phyloP scores from a whole-genome alignment of 768 basidiomycete species.

The Crucibulum laeve region DNA sequence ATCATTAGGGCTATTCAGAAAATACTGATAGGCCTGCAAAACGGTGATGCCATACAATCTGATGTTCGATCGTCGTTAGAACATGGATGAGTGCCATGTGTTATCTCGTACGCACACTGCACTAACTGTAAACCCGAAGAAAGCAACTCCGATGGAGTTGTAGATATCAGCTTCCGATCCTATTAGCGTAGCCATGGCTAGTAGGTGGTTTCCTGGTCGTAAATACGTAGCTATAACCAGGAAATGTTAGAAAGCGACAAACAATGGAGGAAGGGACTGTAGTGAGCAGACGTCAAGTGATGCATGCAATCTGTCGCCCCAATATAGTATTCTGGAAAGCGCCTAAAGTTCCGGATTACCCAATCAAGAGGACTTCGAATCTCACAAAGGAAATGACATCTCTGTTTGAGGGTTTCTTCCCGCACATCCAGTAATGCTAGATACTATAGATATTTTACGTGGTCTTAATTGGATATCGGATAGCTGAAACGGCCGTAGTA shows the following conservation, averaged over 20 bases:
- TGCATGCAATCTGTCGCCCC: too few species aligned
- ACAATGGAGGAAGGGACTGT: not conserved
- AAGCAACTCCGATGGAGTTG: conserved; percentile 18
- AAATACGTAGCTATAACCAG: not conserved
- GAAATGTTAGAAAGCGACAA: not conserved
- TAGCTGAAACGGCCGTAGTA: too few species aligned
- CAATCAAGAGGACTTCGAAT: too few species aligned
- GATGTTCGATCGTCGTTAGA: not conserved
- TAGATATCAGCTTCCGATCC: not conserved
- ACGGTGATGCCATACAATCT: conserved; percentile 27
- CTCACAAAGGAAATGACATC: too few species aligned
- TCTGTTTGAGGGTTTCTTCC: too few species aligned
- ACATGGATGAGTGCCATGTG: not conserved
- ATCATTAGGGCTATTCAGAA: conserved; percentile 13
- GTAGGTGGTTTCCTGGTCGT: too few species aligned
- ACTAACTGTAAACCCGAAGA: conserved; percentile 24
- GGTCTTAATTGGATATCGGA: too few species aligned
- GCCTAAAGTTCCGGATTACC: too few species aligned
- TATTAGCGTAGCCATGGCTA: not conserved
- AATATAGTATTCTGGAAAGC: too few species aligned
- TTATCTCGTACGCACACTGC: conserved; percentile 19
- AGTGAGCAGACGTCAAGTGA: too few species aligned
- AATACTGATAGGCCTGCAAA: conserved; percentile 24
- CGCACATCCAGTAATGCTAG: too few species aligned
- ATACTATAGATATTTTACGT: too few species aligned